A percentile compares a stretch with the other conserved stretches of the same genome.
Conservation (phyloP, 306 rosid genomes). For the Gastrolobium bilobum region DNA sequence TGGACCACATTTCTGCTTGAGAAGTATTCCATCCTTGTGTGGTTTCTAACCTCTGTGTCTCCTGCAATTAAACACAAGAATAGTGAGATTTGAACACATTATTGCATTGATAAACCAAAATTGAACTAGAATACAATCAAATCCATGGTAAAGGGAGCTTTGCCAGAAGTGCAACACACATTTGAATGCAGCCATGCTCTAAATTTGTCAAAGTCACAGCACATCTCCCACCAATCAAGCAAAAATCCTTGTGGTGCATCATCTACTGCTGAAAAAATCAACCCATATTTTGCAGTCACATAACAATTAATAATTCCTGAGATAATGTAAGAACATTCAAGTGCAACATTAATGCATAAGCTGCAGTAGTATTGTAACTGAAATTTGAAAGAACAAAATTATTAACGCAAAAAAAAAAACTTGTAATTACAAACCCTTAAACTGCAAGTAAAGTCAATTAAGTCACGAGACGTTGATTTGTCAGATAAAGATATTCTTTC, state of each 20-base stretch:
- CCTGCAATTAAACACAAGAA: slow-evolving; percentile 33
- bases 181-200: background rate
- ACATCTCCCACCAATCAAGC: slow-evolving; percentile 44
- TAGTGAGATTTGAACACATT: slow-evolving; percentile 1
- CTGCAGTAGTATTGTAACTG: background rate
- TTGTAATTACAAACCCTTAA: background rate
- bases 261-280: slow-evolving; percentile 42
- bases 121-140: background rate
- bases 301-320: background rate
- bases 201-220: slow-evolving; percentile 10
- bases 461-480: too few relatives aligned
- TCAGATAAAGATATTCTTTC: too few relatives aligned
- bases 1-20: background rate
- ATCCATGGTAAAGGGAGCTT: background rate
- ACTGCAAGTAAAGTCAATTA: too few relatives aligned
- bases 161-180: background rate
- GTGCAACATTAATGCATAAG: background rate
- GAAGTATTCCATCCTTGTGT: slow-evolving; percentile 2
- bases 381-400: slow-evolving; percentile 1
- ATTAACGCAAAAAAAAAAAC: background rate
- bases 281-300: slow-evolving; percentile 13
- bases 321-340: background rate
- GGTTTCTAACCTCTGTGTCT: background rate
- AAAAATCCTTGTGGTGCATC: slow-evolving; percentile 49
- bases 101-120: background rate